Evolutionary conservation across 1,139 yeast genomes (phyloP).

Genomic region (Lodderomyces pseudojiufengensis): DNA sequence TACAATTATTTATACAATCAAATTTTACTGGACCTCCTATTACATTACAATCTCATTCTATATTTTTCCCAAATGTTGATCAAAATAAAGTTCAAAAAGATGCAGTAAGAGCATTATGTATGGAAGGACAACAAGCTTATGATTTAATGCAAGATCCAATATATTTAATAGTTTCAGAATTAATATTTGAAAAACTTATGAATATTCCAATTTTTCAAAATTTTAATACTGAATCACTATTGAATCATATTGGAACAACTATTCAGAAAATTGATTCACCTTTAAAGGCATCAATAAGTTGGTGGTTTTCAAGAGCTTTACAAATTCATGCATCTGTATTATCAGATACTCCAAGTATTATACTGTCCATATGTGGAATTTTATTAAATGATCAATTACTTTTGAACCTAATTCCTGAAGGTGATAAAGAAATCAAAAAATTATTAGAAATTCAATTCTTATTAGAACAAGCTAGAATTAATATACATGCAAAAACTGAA

Average conservation of each 20-base stretch:
- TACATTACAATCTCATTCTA: constrained; percentile 28
- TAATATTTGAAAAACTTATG: constrained; percentile 50
- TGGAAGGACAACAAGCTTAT: constrained; percentile 64
- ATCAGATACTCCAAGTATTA: constrained; percentile 52
- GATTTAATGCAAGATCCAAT: constrained; percentile 56
- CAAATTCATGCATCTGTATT: constrained; percentile 60
- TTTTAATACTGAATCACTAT: not conserved
- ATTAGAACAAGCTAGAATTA: constrained; percentile 64
- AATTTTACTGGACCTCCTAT: constrained; percentile 84
- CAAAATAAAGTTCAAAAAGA: constrained; percentile 27
- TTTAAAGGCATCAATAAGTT: constrained; percentile 46
- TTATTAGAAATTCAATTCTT: constrained; percentile 47
- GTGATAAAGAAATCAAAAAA: constrained; percentile 25
- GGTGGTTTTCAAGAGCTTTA: constrained; percentile 74
- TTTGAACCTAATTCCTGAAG: constrained; percentile 26
- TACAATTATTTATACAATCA: constrained; percentile 69
- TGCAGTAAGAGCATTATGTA: constrained; percentile 36
- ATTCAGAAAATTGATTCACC: constrained; percentile 22
- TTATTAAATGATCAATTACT: constrained; percentile 35
- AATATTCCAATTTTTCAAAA: constrained; percentile 19
- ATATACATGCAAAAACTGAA: constrained; percentile 59
- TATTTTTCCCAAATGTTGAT: constrained; percentile 32
- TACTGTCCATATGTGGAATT: constrained; percentile 39
- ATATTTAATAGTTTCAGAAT: constrained; percentile 44
- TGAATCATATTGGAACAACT: constrained; percentile 4